Evolutionary conservation across 1,284 basidiomycete species (phyloP).

Genomic region (Cryptococcus hybrid): DNA sequence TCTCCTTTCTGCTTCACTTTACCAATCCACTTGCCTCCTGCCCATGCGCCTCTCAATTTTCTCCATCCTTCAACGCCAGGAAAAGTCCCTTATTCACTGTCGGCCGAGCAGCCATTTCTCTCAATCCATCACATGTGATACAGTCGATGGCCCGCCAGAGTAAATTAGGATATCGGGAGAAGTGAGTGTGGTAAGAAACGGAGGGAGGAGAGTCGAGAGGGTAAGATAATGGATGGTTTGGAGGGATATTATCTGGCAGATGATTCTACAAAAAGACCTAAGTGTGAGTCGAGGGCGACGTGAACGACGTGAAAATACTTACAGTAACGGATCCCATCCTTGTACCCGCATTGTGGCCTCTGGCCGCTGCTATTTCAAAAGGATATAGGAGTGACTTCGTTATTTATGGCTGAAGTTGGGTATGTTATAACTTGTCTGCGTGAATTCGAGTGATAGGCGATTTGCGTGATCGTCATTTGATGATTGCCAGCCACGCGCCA

Average conservation of each 20-base stretch:
- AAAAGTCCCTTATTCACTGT: slow-evolving; percentile 56
- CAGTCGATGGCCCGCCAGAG: slow-evolving; percentile 58
- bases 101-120: slow-evolving; percentile 81
- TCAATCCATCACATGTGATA: slow-evolving; percentile 79
- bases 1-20: neutral
- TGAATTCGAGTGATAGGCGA: too few species aligned
- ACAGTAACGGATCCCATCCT: slow-evolving; percentile 52
- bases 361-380: neutral
- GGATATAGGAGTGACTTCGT: neutral
- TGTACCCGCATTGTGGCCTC: slow-evolving; percentile 42
- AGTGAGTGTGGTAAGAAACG: slow-evolving; percentile 71
- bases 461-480: too few species aligned
- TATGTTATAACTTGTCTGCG: too few species aligned
- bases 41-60: slow-evolving; percentile 49
- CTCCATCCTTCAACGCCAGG: slow-evolving; percentile 53
- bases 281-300: slow-evolving; percentile 13
- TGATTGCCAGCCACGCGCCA: too few species aligned
- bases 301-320: slow-evolving; percentile 11
- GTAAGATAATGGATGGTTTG: slow-evolving; percentile 92
- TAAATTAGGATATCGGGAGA: slow-evolving; percentile 70
- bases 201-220: slow-evolving; percentile 77
- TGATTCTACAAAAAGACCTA: neutral
- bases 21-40: slow-evolving; percentile 46
- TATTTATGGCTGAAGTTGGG: too few species aligned
- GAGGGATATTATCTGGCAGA: slow-evolving; percentile 75